These are phyloP conservation scores for Przewalskia tangutica DNA, from an alignment of 257 asterid species.

Conservation along the genomic window DNA sequence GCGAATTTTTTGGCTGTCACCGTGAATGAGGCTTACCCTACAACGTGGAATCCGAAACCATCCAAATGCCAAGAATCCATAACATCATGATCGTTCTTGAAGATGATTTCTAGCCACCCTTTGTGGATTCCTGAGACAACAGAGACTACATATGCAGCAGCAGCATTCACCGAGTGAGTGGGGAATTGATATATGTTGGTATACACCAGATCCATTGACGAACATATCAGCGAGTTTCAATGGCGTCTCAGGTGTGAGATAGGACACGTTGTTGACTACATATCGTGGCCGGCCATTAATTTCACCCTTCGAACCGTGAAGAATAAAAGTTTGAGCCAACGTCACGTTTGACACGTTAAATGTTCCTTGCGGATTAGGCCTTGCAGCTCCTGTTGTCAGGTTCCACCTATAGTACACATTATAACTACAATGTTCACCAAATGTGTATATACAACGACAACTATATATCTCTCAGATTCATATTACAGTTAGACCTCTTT, in stretches of 20 bases:
- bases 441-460: no score
- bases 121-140: conserved; percentile 51
- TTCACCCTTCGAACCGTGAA: conserved; percentile 24
- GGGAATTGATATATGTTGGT: conserved; percentile 46
- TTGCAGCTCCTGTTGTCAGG: conserved; percentile 49
- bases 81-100: conserved; percentile 19
- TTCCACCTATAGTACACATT: conserved; percentile 40
- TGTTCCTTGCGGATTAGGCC: conserved; percentile 71
- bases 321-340: conserved; percentile 41
- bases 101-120: conserved; percentile 56
- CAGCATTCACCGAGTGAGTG: conserved; percentile 10
- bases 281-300: conserved; percentile 12
- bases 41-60: conserved; percentile 49
- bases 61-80: conserved; percentile 72
- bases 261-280: conserved; percentile 47
- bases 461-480: no score
- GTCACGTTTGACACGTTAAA: conserved; percentile 60
- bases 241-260: conserved; percentile 33
- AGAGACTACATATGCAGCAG: conserved; percentile 24
- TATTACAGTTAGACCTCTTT: no score
- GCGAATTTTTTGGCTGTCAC: background rate
- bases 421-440: background rate
- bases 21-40: conserved; percentile 37
- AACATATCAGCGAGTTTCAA: conserved; percentile 50
- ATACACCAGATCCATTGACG: conserved; percentile 48